Evolutionary conservation across 306 rosid species (phyloP).

Genomic region (Erythrophleum fordii): DNA sequence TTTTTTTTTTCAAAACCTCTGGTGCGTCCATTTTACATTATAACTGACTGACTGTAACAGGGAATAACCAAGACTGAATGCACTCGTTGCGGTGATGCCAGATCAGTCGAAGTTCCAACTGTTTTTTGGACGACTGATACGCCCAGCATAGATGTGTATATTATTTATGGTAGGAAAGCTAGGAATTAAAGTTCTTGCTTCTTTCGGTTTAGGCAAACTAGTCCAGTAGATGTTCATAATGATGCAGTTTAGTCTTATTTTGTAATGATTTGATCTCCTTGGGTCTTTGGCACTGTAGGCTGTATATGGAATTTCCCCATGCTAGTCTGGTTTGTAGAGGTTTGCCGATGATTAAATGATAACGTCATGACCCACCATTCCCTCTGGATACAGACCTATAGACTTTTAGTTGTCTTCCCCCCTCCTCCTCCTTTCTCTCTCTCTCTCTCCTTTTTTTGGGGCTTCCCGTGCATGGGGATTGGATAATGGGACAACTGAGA

Average conservation of each 20-base stretch:
- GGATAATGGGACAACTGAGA: not conserved
- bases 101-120: slow-evolving; percentile 29
- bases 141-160: slow-evolving; percentile 70
- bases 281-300: slow-evolving; percentile 50
- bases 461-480: not conserved
- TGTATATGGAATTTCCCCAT: slow-evolving; percentile 73
- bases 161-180: slow-evolving; percentile 59
- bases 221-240: slow-evolving; percentile 70
- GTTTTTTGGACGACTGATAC: slow-evolving; percentile 43
- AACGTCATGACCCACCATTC: slow-evolving; percentile 6
- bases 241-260: slow-evolving; percentile 54
- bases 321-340: slow-evolving; percentile 62
- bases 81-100: slow-evolving; percentile 37
- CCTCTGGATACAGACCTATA: not conserved
- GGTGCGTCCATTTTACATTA: slow-evolving; percentile 11
- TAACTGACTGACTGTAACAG: slow-evolving; percentile 58
- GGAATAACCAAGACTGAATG: slow-evolving; percentile 63
- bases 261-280: slow-evolving; percentile 46
- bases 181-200: slow-evolving; percentile 71
- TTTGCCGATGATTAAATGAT: slow-evolving; percentile 44
- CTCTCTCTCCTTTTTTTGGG: too few species aligned
- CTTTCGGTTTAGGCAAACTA: slow-evolving; percentile 56
- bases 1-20: not conserved
- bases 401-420: not conserved
- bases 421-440: not conserved